phyloP scores from a whole-genome alignment of 768 basidiomycete species.

The Mycena indigotica region DNA sequence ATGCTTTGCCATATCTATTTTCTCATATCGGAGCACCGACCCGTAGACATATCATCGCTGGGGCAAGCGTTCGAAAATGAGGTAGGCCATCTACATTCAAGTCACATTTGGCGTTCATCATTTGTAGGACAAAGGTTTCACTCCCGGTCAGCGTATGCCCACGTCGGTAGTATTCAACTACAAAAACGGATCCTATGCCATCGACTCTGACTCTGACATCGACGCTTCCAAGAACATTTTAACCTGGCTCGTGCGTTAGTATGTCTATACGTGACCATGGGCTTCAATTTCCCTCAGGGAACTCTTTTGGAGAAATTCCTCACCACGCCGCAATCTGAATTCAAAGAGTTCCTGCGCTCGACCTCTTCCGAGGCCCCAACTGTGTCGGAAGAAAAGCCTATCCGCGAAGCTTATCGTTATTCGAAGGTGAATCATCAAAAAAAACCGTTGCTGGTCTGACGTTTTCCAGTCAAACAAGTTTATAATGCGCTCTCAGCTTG shows the following conservation, averaged over 20 bases:
- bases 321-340: conserved; percentile 66
- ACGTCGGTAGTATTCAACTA: conserved; percentile 67
- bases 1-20: conserved; percentile 89
- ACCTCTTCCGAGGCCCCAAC: conserved; percentile 22
- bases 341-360: conserved; percentile 55
- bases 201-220: conserved; percentile 58
- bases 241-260: conserved; percentile 65
- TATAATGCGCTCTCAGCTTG: conserved; percentile 94
- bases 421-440: conserved; percentile 57
- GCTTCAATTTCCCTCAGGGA: conserved; percentile 52
- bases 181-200: conserved; percentile 65
- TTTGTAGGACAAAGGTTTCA: conserved; percentile 61
- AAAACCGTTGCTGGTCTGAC: background rate
- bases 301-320: conserved; percentile 87
- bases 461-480: conserved; percentile 54
- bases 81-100: conserved; percentile 42
- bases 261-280: background rate
- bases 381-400: conserved; percentile 33
- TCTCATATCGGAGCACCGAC: conserved; percentile 72
- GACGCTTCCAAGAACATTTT: conserved; percentile 66
- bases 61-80: conserved; percentile 60
- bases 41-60: conserved; percentile 61
- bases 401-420: conserved; percentile 83
- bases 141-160: conserved; percentile 78
- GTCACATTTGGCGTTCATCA: background rate